Percentiles rank a stretch among this genome's conserved stretches.
phyloP scores from a whole-genome alignment of 768 basidiomycete species.

The Tylopilus cervinicoccineus region DNA sequence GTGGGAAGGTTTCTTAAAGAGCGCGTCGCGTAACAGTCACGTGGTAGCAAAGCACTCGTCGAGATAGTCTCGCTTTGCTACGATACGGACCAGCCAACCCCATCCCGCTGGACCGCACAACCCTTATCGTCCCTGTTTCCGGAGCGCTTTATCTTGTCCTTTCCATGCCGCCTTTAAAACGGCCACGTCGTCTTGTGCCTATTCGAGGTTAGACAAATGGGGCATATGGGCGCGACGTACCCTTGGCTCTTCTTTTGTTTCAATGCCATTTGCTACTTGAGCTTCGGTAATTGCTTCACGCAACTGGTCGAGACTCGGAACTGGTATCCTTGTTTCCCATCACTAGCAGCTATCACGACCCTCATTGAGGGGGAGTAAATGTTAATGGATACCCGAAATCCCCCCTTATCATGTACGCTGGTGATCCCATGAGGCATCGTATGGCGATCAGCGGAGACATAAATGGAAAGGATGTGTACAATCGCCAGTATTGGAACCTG shows the following conservation, averaged over 20 bases:
- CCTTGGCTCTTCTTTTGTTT: background rate
- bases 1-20: conserved; percentile 34
- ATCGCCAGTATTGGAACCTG: background rate
- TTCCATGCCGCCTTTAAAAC: background rate
- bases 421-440: background rate
- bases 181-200: background rate
- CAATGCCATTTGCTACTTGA: background rate
- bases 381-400: background rate
- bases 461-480: background rate
- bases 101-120: background rate
- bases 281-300: conserved; percentile 5
- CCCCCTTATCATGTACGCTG: background rate
- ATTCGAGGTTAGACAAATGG: background rate
- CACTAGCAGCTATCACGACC: background rate
- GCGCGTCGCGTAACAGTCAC: conserved; percentile 38
- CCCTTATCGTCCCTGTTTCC: background rate
- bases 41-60: conserved; percentile 26
- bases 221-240: background rate
- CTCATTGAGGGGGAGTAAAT: background rate
- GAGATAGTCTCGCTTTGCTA: background rate
- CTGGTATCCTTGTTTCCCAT: background rate
- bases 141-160: conserved; percentile 4
- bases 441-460: background rate
- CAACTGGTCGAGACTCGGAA: conserved; percentile 1
- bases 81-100: background rate